Conservation (phyloP, 2,329 filamentous ascomycete species). For the Phyllosticta citribraziliensis region DNA sequence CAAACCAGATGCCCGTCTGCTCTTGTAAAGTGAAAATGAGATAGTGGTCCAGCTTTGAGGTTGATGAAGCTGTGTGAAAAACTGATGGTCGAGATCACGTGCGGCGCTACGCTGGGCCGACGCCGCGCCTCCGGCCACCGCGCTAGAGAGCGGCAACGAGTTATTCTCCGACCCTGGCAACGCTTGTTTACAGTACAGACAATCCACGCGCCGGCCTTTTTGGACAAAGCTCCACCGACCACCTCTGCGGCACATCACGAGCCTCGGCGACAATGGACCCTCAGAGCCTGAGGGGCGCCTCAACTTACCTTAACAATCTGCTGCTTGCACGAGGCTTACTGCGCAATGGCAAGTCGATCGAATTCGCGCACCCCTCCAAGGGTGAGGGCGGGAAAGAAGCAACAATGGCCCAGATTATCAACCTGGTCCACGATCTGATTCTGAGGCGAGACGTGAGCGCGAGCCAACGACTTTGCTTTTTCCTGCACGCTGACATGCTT, state of each 20-base stretch:
- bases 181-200: conserved; percentile 4
- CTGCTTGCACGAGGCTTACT: conserved; percentile 54
- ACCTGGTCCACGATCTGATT: conserved; percentile 88
- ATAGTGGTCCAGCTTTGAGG: background rate
- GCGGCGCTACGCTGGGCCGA: background rate
- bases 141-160: background rate
- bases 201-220: background rate
- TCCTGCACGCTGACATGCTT: background rate
- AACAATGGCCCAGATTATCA: conserved; percentile 80
- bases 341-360: conserved; percentile 59
- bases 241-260: conserved; percentile 10
- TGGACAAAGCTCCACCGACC: background rate
- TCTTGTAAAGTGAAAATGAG: background rate
- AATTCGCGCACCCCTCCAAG: conserved; percentile 67
- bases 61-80: conserved; percentile 1
- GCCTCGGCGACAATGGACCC: conserved; percentile 23
- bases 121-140: background rate
- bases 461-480: background rate
- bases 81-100: conserved; percentile 1
- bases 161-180: background rate
- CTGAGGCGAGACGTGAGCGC: conserved; percentile 70
- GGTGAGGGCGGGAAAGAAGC: conserved; percentile 52
- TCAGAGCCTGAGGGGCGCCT: conserved; percentile 50
- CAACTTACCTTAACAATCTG: conserved; percentile 56
- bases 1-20: background rate